A percentile compares a stretch with the other conserved stretches of the same genome.
phyloP scores from a whole-genome alignment of 1,284 basidiomycete genomes.

The Kwoniella shivajii region DNA sequence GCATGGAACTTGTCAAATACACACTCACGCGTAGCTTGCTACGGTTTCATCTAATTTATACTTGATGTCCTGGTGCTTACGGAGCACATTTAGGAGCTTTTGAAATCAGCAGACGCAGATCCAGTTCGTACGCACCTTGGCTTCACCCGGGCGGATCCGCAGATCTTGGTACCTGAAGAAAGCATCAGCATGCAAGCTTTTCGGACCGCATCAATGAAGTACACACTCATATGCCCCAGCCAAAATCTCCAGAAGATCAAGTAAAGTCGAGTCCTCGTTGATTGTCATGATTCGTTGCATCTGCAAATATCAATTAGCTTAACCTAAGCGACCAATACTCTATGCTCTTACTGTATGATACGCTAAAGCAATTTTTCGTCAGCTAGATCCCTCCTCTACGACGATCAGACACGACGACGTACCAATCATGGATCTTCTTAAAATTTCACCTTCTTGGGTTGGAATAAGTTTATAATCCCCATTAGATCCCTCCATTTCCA shows the following conservation, averaged over 20 bases:
- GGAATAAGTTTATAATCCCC: neutral
- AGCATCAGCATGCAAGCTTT: neutral
- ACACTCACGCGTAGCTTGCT: slow-evolving; percentile 35
- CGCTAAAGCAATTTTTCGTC: slow-evolving; percentile 13
- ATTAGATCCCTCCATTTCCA: neutral
- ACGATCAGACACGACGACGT: neutral
- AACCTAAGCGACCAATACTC: neutral
- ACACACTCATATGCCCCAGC: slow-evolving; percentile 27
- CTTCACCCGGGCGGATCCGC: slow-evolving; percentile 46
- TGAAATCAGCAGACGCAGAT: slow-evolving; percentile 2
- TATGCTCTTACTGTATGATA: slow-evolving; percentile 17
- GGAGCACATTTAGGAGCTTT: slow-evolving; percentile 42
- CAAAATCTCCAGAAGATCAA: slow-evolving; percentile 29
- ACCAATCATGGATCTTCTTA: neutral
- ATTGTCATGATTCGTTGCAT: slow-evolving; percentile 34
- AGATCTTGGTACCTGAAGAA: slow-evolving; percentile 41
- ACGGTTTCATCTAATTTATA: slow-evolving; percentile 31
- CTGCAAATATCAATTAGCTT: neutral
- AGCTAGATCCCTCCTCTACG: slow-evolving; percentile 1
- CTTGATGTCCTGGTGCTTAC: slow-evolving; percentile 33
- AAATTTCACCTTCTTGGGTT: neutral
- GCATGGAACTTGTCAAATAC: slow-evolving; percentile 9
- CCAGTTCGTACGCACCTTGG: slow-evolving; percentile 22
- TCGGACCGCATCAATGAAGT: too few relatives aligned
- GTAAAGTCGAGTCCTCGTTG: slow-evolving; percentile 18